Conservation (phyloP, 2,329 filamentous ascomycete genomes). For the Colletotrichum musicola region DNA sequence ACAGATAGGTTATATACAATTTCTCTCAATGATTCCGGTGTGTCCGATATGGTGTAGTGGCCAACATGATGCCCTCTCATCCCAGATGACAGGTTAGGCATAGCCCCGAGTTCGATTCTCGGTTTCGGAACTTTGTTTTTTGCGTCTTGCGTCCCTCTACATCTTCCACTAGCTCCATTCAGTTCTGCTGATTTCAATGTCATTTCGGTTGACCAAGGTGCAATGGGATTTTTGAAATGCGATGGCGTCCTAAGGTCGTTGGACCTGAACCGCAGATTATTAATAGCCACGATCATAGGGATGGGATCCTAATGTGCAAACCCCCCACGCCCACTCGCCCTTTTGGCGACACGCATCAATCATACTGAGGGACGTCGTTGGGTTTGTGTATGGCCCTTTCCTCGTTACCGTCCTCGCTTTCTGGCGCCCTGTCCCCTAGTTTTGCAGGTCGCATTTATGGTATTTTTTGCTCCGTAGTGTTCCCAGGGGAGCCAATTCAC, state of each 20-base stretch:
- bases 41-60: slow-evolving; percentile 36
- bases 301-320: neutral
- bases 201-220: neutral
- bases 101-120: slow-evolving; percentile 40
- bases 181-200: neutral
- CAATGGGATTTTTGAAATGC: neutral
- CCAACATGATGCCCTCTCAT: slow-evolving; percentile 38
- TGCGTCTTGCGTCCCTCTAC: neutral
- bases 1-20: no score
- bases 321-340: neutral
- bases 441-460: no score
- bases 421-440: no score
- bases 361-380: no score
- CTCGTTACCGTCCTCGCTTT: no score
- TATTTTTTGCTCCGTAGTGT: no score
- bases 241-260: neutral
- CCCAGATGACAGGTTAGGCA: neutral
- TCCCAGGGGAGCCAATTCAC: no score
- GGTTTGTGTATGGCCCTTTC: no score
- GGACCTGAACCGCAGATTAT: neutral
- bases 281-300: slow-evolving; percentile 4
- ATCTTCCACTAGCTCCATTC: neutral
- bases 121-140: slow-evolving; percentile 27
- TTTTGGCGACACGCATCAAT: no score
- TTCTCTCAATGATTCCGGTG: no score